Conservation (phyloP, 345 rosid genomes). For the Populus pruinosa region DNA sequence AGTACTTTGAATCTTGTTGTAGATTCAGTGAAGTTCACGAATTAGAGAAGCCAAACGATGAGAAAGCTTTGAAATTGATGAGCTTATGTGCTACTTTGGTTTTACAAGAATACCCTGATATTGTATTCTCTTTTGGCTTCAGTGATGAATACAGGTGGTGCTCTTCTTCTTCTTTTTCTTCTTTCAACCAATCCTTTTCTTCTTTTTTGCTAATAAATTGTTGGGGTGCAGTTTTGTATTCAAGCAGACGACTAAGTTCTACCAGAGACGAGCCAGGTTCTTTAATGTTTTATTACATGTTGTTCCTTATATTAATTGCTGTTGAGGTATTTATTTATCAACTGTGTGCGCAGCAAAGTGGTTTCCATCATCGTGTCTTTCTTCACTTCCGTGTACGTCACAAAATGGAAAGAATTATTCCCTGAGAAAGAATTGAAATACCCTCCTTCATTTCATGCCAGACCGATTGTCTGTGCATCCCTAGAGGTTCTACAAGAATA, state of each 20-base stretch:
- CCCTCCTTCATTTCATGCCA: conserved; percentile 65
- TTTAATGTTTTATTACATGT: not conserved
- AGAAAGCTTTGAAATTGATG: conserved; percentile 62
- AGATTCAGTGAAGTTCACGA: conserved; percentile 67
- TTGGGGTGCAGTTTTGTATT: conserved; percentile 58
- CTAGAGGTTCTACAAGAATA: conserved; percentile 74
- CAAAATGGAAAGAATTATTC: conserved; percentile 73
- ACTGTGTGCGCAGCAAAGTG: conserved; percentile 68
- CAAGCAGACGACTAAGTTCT: conserved; percentile 73
- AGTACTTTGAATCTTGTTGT: not conserved
- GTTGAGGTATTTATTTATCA: not conserved
- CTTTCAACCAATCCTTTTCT: not conserved
- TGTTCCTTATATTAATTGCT: not conserved
- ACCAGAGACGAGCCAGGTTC: conserved; percentile 86
- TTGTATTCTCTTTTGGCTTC: conserved; percentile 75
- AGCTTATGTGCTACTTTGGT: conserved; percentile 62
- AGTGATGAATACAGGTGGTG: conserved; percentile 70
- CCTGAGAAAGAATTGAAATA: conserved; percentile 49
- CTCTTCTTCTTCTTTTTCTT: not conserved
- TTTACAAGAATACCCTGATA: conserved; percentile 69
- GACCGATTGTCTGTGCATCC: conserved; percentile 58
- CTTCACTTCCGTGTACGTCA: conserved; percentile 60
- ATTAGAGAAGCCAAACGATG: conserved; percentile 78
- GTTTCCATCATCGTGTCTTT: conserved; percentile 63
- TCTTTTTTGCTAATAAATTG: not conserved